Evolutionary conservation across 1,284 basidiomycete species (phyloP).

Genomic region (Agaricales sp.): DNA sequence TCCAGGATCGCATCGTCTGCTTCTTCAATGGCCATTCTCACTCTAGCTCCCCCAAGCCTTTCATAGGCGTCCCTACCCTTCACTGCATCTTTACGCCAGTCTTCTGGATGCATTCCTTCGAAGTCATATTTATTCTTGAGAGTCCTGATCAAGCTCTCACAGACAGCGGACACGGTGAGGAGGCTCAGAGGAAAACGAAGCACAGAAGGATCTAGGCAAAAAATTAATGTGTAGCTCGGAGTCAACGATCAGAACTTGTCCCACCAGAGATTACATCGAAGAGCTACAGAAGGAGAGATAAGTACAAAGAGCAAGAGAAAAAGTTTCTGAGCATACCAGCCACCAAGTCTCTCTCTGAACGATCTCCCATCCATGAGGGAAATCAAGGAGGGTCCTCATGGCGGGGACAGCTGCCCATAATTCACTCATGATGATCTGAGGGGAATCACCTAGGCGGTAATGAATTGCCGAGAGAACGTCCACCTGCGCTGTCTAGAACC

Average conservation of each 20-base stretch:
- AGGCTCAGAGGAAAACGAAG: neutral
- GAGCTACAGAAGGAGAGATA: neutral
- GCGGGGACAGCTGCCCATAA: neutral
- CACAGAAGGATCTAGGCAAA: neutral
- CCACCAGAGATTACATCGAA: neutral
- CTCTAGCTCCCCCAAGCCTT: neutral
- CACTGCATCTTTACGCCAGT: neutral
- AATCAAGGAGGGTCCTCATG: neutral
- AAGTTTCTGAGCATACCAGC: neutral
- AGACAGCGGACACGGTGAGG: neutral
- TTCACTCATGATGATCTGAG: neutral
- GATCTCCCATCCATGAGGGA: neutral
- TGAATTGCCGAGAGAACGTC: neutral
- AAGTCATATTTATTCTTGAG: neutral
- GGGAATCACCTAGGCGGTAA: neutral
- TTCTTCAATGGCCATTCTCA: neutral
- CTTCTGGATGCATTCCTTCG: neutral
- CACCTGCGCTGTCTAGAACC: neutral
- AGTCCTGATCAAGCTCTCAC: neutral
- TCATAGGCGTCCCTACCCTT: neutral
- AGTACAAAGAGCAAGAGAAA: neutral
- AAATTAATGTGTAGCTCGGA: too few relatives aligned
- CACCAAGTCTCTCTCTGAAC: neutral
- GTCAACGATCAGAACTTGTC: too few relatives aligned
- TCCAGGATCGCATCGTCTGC: neutral